Percentiles rank a stretch among this genome's conserved stretches.
Evolutionary conservation across 441 rosid genomes (phyloP).

Genomic region (Jatropha podagrica): DNA sequence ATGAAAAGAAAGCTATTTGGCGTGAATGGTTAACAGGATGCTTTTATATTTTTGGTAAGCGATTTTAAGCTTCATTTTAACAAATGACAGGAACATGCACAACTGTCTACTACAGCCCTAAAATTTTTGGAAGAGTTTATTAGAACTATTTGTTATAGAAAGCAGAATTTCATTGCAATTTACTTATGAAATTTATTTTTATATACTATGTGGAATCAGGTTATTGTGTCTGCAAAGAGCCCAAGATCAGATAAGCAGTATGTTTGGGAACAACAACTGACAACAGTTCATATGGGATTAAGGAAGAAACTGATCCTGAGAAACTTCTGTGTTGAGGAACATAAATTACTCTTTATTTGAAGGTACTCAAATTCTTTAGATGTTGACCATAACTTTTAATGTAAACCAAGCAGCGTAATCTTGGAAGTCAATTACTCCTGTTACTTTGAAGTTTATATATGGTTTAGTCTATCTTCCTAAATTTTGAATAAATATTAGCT

Average conservation of each 20-base stretch:
- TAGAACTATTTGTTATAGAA: background rate
- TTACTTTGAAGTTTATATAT: no score
- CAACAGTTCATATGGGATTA: conserved; percentile 77
- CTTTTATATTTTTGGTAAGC: no score
- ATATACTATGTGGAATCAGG: conserved; percentile 38
- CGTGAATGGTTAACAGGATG: no score
- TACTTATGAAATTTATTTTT: conserved; percentile 9
- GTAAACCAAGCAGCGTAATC: background rate
- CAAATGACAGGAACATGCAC: no score
- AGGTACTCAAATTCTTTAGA: background rate
- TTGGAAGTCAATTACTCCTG: background rate
- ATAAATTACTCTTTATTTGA: conserved; percentile 56
- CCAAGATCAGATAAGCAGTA: conserved; percentile 91
- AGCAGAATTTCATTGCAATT: background rate
- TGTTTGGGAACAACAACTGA: conserved; percentile 92
- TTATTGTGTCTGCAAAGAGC: conserved; percentile 87
- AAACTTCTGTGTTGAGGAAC: conserved; percentile 81
- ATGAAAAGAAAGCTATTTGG: no score
- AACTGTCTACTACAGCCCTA: no score
- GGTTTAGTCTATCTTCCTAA: background rate
- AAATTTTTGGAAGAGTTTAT: background rate
- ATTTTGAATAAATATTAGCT: background rate
- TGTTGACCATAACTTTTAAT: conserved; percentile 6
- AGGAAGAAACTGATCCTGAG: conserved; percentile 83
- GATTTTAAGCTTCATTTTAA: no score